Base-by-base conservation (phyloP, 2,329 filamentous ascomycete genomes). In the Ophiocordyceps polyrhachis-furcata region DNA sequence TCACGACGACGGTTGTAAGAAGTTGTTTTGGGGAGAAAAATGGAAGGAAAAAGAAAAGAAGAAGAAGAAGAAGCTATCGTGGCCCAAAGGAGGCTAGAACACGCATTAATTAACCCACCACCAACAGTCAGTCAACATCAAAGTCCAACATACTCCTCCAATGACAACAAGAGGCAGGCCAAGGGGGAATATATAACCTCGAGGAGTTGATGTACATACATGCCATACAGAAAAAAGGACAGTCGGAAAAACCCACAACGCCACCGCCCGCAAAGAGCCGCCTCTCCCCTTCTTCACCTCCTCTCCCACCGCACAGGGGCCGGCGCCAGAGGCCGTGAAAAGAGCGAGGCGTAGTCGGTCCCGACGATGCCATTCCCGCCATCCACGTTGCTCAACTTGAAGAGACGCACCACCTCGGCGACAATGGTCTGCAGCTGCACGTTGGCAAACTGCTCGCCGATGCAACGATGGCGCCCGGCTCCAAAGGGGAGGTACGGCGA, bases 381-480 rank as follows among this genome's bases (percentile, higher is more conserved):
- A 53, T 83, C 77, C 2, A 78, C 61, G 54, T 86, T 93, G 56
- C 72, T 70, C 60, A 94, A 76, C 67, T 85, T 89, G 68, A 94
- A 84, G 44, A 77, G 60, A 43, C 86, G 74, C 38, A 93, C 82
- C 51, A 88, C 66, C 47, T 78, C 79, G 43, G 80, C 85, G 13
- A 81, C 68, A 52, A 96, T 93, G 41, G 85, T 87, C 59, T 88
- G 81, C 49, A 96, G 70, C 66, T 96, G 89, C 47, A 93, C 72
- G 59, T 93, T 93, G 53, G 89, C 89, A 61, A 95, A 96, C 57
- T 94, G 86, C 70, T 96, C 89, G 51, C 89, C 89, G 57, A 96
- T 95, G 65, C 89, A 96, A 52, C 89, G 74, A 65, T 96, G 89
- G 52, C 89, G 73, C 40, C 89, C 89, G 28, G 88, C 89, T 47